Conservation (phyloP, 2,329 filamentous ascomycete genomes). For the Dactylellina leptospora region DNA sequence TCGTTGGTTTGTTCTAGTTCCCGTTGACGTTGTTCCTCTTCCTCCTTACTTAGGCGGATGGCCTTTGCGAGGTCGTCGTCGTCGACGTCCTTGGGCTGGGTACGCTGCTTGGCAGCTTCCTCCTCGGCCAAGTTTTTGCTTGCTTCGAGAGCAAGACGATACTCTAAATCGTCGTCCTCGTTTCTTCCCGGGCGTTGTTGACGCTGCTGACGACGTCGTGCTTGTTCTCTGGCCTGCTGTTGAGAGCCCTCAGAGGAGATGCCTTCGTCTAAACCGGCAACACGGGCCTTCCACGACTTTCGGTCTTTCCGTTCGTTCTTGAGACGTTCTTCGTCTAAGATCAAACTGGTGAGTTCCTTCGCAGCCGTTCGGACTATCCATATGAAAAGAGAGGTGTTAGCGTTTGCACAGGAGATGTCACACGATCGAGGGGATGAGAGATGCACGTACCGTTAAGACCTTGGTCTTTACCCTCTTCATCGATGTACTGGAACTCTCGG, state of each 20-base stretch:
- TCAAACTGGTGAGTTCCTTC: constrained; percentile 90
- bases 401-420: too few relatives aligned
- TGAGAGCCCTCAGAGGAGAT: constrained; percentile 62
- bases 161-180: constrained; percentile 90
- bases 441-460: constrained; percentile 85
- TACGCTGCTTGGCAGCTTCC: constrained; percentile 76
- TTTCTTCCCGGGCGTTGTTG: constrained; percentile 64
- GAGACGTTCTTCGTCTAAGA: constrained; percentile 91
- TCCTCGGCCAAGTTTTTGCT: constrained; percentile 96
- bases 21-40: constrained; percentile 80
- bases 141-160: constrained; percentile 87
- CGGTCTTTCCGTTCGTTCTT: constrained; percentile 89
- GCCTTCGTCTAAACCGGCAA: constrained; percentile 89
- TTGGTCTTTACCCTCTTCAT: constrained; percentile 94
- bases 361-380: constrained; percentile 86
- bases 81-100: constrained; percentile 68
- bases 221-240: constrained; percentile 56
- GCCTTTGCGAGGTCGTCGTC: constrained; percentile 95
- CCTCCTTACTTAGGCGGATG: constrained; percentile 93
- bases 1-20: constrained; percentile 89
- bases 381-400: constrained; percentile 56
- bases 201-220: constrained; percentile 63
- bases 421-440: too few relatives aligned
- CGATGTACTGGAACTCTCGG: constrained; percentile 94
- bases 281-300: constrained; percentile 95